Conservation (phyloP, 768 basidiomycete species). For the Flagelloscypha sp. region DNA sequence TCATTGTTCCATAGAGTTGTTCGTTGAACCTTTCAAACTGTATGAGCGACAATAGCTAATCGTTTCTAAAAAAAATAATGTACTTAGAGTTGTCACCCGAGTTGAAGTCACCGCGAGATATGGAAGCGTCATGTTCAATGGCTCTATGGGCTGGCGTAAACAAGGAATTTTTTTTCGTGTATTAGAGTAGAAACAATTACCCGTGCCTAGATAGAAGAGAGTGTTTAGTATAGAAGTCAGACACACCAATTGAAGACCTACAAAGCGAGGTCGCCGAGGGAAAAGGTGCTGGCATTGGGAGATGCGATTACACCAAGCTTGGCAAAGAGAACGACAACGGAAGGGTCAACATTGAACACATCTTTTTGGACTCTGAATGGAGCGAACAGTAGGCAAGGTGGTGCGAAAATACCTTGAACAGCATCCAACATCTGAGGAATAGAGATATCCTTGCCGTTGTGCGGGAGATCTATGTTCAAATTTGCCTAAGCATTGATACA, state of each 20-base stretch:
- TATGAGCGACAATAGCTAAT: no score
- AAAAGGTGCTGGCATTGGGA: slow-evolving; percentile 10
- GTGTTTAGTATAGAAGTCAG: slow-evolving; percentile 3
- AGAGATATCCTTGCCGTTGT: slow-evolving; percentile 7
- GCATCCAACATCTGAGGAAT: no score
- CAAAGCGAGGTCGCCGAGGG: slow-evolving; percentile 4
- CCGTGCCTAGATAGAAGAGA: background rate
- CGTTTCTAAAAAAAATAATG: no score
- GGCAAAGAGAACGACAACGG: slow-evolving; percentile 8
- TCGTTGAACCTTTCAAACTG: no score
- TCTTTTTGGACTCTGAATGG: no score
- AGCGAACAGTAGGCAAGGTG: no score
- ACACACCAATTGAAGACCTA: slow-evolving; percentile 6
- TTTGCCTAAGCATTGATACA: slow-evolving; percentile 9
- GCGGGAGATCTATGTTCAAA: slow-evolving; percentile 9
- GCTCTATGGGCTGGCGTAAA: slow-evolving; percentile 10
- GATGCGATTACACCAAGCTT: slow-evolving; percentile 13
- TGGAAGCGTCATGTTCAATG: slow-evolving; percentile 13
- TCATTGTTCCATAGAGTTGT: slow-evolving; percentile 7
- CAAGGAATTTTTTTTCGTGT: no score
- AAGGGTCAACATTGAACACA: slow-evolving; percentile 13
- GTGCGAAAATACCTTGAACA: slow-evolving; percentile 1
- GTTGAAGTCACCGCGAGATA: slow-evolving; percentile 11
- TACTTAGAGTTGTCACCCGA: slow-evolving; percentile 10
- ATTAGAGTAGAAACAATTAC: no score